These are phyloP conservation scores for Eremochloa ophiuroides DNA, from an alignment of 176 grass and related monocot species.

Conservation along the genomic window DNA sequence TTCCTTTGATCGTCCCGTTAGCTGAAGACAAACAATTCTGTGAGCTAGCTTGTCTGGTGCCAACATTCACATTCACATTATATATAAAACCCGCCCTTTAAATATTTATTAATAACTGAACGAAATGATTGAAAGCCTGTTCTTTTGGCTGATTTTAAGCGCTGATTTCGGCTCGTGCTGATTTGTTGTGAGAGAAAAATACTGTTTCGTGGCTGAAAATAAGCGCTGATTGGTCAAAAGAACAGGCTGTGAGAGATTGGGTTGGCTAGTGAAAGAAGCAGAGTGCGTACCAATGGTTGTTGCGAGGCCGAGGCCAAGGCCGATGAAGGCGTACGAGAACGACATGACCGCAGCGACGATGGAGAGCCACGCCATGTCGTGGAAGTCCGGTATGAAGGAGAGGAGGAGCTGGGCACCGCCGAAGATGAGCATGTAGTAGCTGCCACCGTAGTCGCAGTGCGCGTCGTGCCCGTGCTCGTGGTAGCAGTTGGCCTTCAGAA, in stretches of 20 bases:
- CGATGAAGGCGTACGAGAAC: constrained; percentile 72
- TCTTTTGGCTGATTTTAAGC: too few species aligned
- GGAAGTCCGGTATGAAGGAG: constrained; percentile 71
- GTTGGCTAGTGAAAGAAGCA: neutral
- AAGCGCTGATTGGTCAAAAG: too few species aligned
- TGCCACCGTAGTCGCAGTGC: constrained; percentile 46
- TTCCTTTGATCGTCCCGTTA: constrained; percentile 63
- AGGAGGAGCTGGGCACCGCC: constrained; percentile 57
- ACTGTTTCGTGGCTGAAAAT: too few species aligned
- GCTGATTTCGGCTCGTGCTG: too few species aligned
- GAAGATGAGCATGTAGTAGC: constrained; percentile 64
- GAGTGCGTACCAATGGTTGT: constrained; percentile 45
- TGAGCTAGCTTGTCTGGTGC: neutral
- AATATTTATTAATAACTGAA: neutral
- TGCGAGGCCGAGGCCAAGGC: constrained; percentile 49
- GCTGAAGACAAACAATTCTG: constrained; percentile 21
- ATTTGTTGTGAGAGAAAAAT: too few species aligned
- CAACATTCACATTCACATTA: neutral
- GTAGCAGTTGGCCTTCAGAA: constrained; percentile 62
- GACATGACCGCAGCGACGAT: constrained; percentile 67
- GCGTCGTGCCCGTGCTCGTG: constrained; percentile 56
- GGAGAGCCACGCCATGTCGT: constrained; percentile 86
- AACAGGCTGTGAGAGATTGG: too few species aligned
- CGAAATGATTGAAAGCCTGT: too few species aligned
- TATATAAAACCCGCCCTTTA: neutral